These are phyloP conservation scores for Aurantiochytrium sp. DNA, from an alignment of 108 stramenopile genomes.

Conservation along the genomic window DNA sequence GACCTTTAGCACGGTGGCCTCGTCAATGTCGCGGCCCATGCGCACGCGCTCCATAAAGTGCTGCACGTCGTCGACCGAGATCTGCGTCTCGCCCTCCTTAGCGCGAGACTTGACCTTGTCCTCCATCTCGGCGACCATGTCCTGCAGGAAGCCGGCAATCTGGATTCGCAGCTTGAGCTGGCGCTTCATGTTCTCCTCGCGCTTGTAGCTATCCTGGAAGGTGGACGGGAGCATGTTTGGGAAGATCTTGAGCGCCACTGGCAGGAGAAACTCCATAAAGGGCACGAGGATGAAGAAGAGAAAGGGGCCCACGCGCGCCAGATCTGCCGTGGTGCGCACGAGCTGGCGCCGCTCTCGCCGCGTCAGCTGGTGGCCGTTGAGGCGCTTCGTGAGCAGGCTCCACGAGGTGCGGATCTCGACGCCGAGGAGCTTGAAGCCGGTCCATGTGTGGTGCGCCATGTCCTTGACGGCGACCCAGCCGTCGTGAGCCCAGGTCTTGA, in stretches of 20 bases:
- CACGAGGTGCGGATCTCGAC: conserved; percentile 81
- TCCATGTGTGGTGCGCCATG: conserved; percentile 86
- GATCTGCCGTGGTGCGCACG: conserved; percentile 84
- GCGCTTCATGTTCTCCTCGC: conserved; percentile 93
- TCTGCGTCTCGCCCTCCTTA: conserved; percentile 45
- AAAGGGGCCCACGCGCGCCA: conserved; percentile 94
- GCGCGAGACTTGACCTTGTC: not conserved
- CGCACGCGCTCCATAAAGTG: conserved; percentile 85
- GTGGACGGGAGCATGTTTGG: conserved; percentile 98
- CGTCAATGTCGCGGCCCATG: conserved; percentile 70
- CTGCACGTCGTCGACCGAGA: conserved; percentile 63
- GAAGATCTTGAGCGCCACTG: conserved; percentile 89
- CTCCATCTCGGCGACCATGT: conserved; percentile 59
- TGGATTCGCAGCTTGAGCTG: conserved; percentile 85
- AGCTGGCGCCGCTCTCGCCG: conserved; percentile 93
- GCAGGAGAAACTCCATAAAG: conserved; percentile 94
- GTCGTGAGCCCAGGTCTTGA: not conserved
- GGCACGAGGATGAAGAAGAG: conserved; percentile 93
- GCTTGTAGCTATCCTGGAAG: conserved; percentile 91
- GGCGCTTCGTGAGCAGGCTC: conserved; percentile 67
- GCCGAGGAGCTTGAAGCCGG: conserved; percentile 87
- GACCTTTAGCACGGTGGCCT: conserved; percentile 75
- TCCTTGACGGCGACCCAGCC: conserved; percentile 50
- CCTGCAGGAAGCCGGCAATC: conserved; percentile 93
- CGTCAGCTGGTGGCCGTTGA: conserved; percentile 77